Base-by-base conservation (phyloP, 2,329 filamentous ascomycete species). In the Diaporthe destruens region DNA sequence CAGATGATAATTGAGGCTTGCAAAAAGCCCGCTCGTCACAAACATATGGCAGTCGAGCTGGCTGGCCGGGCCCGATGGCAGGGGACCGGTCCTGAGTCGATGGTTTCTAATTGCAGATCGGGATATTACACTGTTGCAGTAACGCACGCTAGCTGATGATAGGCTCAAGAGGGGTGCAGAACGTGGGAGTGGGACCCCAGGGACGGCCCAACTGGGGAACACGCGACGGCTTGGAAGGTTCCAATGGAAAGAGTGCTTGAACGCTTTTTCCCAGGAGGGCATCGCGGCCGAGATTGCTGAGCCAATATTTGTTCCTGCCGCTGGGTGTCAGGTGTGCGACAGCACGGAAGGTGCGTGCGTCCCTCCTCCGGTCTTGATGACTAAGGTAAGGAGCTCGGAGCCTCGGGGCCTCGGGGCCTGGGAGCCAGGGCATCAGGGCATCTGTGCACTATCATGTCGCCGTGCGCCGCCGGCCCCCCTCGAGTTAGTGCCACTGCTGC, bases 261-360 rank as follows among this genome's bases (percentile, higher is more conserved):
- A 34, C 29, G 55, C 25, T 14, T 44, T 61, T 70, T 53, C 55
- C 56, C 49, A 42, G 23, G 56, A 61, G 32, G 68, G 34, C 34
- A 70, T 70, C 32, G 57, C 56, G 68, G 34, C 68, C 68, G 68
- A 70, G 53, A 70, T 70, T 70, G 47, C 68, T 59, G 36, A 54
- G 47, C 61, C 47, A 53, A 66, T 53, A 53, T 53, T 65, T 65
- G 44, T 34, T 65, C 61, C 61, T 51, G 36, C 20, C 9, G 44
- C 44, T 44, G 42, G 34, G 34, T 36, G 34, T 9, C 34, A 29
- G 29, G 36, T 12, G 36, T 39, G 39, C 39, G 39, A 42, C 44
- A n/a, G n/a, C n/a, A n/a, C n/a, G n/a, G n/a, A n/a, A n/a, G n/a
- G n/a, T n/a, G n/a, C n/a, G n/a, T 42, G 39, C 14, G 39, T 6